Base-by-base conservation (phyloP, 106 monocot species). In the Apostasia shenzhenica region DNA sequence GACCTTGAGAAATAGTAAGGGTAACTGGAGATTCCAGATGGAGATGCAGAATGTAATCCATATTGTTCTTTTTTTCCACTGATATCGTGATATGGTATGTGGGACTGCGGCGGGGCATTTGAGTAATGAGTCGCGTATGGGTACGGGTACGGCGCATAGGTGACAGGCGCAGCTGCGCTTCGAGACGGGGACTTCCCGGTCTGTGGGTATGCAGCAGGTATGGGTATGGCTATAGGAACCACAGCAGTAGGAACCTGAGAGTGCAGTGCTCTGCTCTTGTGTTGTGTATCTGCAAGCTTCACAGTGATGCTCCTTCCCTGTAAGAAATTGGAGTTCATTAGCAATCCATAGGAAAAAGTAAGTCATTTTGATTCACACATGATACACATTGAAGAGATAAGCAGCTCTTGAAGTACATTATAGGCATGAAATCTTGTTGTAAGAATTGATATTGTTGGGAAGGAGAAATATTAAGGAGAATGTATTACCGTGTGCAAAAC, bases 291-390 rank as follows among this genome's bases (percentile, higher is more conserved):
- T 48, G 82, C 82, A 40, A 78, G 75, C 55, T 83, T 83, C 61
- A 83, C 78, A 44, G 75, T 83, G 58, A 83, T 75, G 78, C 61
- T 83, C 71, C 82, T 74, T 50, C 78, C 82, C 82, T 83, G 45
- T 48, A 41, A 49, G 41, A 2, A 71, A 47, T 68, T 3, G 5
- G 3, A 55, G 8, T 3, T 10, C 38, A 54, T 7, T 37, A 1
- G 5, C 37, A 14, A n/a, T 43, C 26, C 42, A 8, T 11, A 49
- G 6, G 45, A 26, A 39, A 61, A 12, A 8, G 61, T 8, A 57
- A 67, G 59, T 13, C 6, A 10, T 69, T 2, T 41, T 2, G 2
- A 2, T 51, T 26, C 2, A 3, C 42, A 4, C 61, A 62, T 42
- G 2, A 62, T 1, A 43, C 10, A 8, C 41, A 62, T 0, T 58